phyloP scores from a whole-genome alignment of 2,329 filamentous ascomycete genomes.

The Aspergillus sp. region DNA sequence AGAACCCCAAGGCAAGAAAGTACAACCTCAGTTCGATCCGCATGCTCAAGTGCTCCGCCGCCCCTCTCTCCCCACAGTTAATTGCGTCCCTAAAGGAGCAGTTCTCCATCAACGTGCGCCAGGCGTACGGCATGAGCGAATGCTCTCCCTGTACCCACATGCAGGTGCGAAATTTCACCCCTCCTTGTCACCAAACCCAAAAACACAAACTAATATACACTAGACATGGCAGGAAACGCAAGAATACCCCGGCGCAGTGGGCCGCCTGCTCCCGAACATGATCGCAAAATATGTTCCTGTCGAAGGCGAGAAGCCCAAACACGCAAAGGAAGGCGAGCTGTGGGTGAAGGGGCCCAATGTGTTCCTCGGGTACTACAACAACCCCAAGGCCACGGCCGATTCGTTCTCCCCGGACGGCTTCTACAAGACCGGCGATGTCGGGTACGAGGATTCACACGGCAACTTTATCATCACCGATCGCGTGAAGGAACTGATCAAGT shows the following conservation, averaged over 20 bases:
- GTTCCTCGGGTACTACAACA: constrained; percentile 72
- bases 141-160: constrained; percentile 1
- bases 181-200: too few species aligned
- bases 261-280: constrained; percentile 13
- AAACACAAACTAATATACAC: not conserved
- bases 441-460: constrained; percentile 65
- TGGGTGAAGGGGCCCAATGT: constrained; percentile 76
- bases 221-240: constrained; percentile 4
- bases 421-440: constrained; percentile 78
- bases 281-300: constrained; percentile 3
- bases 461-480: constrained; percentile 82
- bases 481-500: constrained; percentile 57
- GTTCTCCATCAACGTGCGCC: constrained; percentile 2
- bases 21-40: constrained; percentile 2
- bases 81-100: not conserved
- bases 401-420: constrained; percentile 68
- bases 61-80: constrained; percentile 4
- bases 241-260: constrained; percentile 2
- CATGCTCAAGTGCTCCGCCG: constrained; percentile 5
- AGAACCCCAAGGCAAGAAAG: not conserved
- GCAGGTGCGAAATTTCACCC: not conserved
- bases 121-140: constrained; percentile 9
- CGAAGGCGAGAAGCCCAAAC: not conserved
- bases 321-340: constrained; percentile 38
- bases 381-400: constrained; percentile 59